These are phyloP conservation scores for Haplosporangium sp. DNA, from an alignment of 371 early-diverging fungal species.

Conservation along the genomic window DNA sequence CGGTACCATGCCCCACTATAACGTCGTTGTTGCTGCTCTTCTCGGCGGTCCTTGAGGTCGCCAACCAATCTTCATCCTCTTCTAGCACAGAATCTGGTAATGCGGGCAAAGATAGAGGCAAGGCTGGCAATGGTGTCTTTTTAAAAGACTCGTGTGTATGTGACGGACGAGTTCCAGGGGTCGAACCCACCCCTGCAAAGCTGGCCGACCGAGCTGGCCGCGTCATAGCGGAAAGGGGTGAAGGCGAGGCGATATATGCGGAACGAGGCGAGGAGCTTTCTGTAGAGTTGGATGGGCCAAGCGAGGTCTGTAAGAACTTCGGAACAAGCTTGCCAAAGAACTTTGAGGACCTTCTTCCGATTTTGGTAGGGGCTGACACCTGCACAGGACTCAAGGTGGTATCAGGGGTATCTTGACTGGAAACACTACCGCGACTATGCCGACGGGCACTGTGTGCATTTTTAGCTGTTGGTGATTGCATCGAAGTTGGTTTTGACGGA, in stretches of 20 bases:
- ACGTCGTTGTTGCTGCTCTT: too few relatives aligned
- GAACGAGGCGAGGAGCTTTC: constrained; percentile 20
- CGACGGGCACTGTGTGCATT: not conserved
- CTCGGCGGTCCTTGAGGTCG: not conserved
- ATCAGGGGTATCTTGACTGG: not conserved
- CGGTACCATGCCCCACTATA: too few relatives aligned
- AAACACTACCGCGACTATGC: not conserved
- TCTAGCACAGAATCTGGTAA: constrained; percentile 1
- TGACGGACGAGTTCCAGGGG: too few relatives aligned
- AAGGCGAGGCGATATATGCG: constrained; percentile 11
- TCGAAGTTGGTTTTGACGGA: not conserved
- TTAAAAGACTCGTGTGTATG: not conserved
- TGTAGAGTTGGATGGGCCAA: constrained; percentile 1
- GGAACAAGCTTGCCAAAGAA: constrained; percentile 49
- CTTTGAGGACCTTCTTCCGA: constrained; percentile 17
- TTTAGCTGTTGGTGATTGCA: not conserved
- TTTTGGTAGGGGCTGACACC: constrained; percentile 6
- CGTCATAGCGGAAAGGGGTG: constrained; percentile 5
- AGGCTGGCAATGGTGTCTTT: not conserved
- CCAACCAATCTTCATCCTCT: constrained; percentile 4
- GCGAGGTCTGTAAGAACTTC: constrained; percentile 42
- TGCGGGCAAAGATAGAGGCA: constrained; percentile 5
- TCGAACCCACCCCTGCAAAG: constrained; percentile 7
- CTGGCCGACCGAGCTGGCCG: constrained; percentile 26
- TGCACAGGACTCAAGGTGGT: not conserved